Evolutionary conservation across 192 early-diverging fungal species (phyloP), one percentile per base, ranked within the genome.

Genomic region (Dissophora ornata): DNA sequence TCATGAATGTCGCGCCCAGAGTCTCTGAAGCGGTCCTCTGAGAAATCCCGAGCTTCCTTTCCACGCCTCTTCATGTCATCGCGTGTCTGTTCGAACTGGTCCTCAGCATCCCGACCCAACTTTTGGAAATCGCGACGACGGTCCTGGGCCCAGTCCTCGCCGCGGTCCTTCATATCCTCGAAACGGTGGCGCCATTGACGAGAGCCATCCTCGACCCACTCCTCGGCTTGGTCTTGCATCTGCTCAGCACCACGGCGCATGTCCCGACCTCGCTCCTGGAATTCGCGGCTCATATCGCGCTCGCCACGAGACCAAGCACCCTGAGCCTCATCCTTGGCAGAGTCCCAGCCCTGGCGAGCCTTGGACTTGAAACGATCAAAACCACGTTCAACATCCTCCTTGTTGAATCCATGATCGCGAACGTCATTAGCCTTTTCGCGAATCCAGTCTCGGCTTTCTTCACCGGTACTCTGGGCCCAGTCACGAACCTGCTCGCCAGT

Each of bases 91-190:
- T 74, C 48, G 11, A 36, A 65, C 3, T 32, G 21, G 22, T 48
- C 57, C 19, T 59, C 71, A 3, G 42, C 57, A 5, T 75, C 63
- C 13, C 57, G 63, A 36, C 63, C 57, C 7, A 47, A 11, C 16
- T n/a, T 44, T 4, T 30, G 16, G 6, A 15, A 0, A 6, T 75
- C 71, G 3, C 32, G 57, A 8, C 44, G 28, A 30, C 63, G 71
- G 50, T 75, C 71, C 22, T 65, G 28, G 13, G 49, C 55, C 70
- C 70, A 74, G 38, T 65, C 62, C 30, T 74, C 48, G n/a, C 53
- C 49, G 28, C 21, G 36, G 8, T 74, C 62, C 22, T 54, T 57
- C 15, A 28, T 13, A 21, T 65, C 44, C 8, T 74, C 62, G 26
- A 55, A 59, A 6, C 44, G 50, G 18, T 47, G 41, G 16, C 56